Conservation (phyloP, 768 basidiomycete genomes). For the Xerocomellus dryophilus region DNA sequence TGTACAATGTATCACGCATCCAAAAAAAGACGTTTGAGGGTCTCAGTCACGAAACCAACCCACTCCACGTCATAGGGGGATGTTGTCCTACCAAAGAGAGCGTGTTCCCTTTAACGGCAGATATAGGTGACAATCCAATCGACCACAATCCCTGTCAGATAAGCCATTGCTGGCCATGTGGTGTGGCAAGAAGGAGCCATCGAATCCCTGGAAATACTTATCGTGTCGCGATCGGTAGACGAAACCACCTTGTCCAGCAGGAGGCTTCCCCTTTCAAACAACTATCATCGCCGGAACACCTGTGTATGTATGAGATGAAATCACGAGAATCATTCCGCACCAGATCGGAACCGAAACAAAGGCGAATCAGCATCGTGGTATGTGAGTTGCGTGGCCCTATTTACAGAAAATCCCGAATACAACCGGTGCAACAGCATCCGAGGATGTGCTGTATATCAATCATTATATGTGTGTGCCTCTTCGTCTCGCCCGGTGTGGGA, state of each 20-base stretch:
- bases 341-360: background rate
- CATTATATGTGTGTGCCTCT: background rate
- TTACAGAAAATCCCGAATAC: background rate
- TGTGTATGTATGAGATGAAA: background rate
- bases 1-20: background rate
- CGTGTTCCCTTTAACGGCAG: background rate
- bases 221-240: background rate
- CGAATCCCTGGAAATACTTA: background rate
- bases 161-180: background rate
- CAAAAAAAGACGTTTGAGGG: background rate
- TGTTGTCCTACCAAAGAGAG: background rate
- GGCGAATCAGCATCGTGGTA: background rate
- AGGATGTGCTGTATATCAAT: background rate
- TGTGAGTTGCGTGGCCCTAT: background rate
- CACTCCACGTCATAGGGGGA: background rate
- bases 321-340: constrained; percentile 3
- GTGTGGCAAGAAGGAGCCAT: background rate
- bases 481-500: background rate
- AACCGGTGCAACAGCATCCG: background rate
- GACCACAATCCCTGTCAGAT: background rate
- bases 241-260: background rate
- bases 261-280: background rate
- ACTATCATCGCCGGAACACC: background rate
- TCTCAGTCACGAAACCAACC: background rate
- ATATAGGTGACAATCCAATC: background rate